phyloP scores from a whole-genome alignment of 148 eudicot genomes.

The Simmondsia chinensis region DNA sequence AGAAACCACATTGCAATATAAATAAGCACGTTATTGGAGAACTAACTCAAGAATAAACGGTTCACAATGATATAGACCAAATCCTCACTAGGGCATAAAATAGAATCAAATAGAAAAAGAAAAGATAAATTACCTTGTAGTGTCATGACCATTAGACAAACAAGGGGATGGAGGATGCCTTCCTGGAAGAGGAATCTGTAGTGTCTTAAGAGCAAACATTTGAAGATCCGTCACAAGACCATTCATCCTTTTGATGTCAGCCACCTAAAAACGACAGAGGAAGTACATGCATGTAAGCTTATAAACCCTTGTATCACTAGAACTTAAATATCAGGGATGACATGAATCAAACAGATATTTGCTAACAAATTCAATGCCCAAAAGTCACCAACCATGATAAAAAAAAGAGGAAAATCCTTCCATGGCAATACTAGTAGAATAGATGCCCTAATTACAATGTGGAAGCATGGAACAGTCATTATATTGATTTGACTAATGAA shows the following conservation, averaged over 20 bases:
- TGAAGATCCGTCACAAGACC: slow-evolving; percentile 82
- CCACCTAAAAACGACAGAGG: slow-evolving; percentile 44
- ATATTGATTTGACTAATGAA: too few species aligned
- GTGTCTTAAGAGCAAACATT: slow-evolving; percentile 91
- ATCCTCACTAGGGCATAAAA: not conserved
- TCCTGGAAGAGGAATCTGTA: slow-evolving; percentile 85
- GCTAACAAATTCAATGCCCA: too few species aligned
- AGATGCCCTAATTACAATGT: too few species aligned
- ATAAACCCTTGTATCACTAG: not conserved
- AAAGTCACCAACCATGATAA: too few species aligned
- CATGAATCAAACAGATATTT: not conserved
- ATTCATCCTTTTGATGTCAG: slow-evolving; percentile 82
- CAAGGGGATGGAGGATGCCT: slow-evolving; percentile 86
- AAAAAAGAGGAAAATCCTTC: too few species aligned
- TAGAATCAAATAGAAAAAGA: not conserved
- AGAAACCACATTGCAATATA: too few species aligned
- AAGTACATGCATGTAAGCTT: not conserved
- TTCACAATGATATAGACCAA: too few species aligned
- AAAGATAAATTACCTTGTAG: slow-evolving; percentile 35
- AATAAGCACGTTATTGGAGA: too few species aligned
- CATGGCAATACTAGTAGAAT: too few species aligned
- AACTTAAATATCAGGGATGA: not conserved
- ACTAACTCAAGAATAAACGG: too few species aligned
- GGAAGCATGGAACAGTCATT: too few species aligned
- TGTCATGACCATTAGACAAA: slow-evolving; percentile 46